Base-by-base conservation (phyloP, 805 yeast genomes). In the Ogataea paradorogensis region DNA sequence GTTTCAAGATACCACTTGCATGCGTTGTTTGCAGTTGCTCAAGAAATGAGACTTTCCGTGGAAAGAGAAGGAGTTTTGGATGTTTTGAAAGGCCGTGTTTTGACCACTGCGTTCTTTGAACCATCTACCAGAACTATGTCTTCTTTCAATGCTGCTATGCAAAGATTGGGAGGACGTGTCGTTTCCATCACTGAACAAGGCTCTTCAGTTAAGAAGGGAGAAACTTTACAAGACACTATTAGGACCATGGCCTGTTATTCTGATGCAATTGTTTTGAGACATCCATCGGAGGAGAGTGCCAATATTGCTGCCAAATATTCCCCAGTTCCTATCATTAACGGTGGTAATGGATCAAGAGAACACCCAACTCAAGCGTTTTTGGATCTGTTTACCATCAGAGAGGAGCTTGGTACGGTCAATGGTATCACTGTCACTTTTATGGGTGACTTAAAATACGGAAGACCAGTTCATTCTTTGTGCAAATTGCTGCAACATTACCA, bases 101-200 rank as follows among this genome's bases (percentile, higher is more conserved):
- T 93, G 58, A 87, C 96, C 33, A 95, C 98, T 9, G 82, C 93
- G 73, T 93, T 93, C 73, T 93, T 89, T 66, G 99, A 93, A 71
- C 99, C 99, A 53, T 88, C 96, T 5, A 95, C 99, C 27, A 80
- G 99, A 69, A 93, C 99, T 24, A 80, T 95, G 14, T 81, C 97
- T 15, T 93, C 98, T 1, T 95, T 95, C 63, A 96, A 93, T 64
- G 96, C 96, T 55, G 99, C 99, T 45, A 93, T 93, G 99, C 98
- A 93, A 74, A 85, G 99, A 71, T 75, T 93, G 56, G 99, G 99
- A 65, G 99, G 99, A 61, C 80, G 96, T 67, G 95, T 89, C 53
- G 85, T 95, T 52, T 77, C 95, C 40, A 84, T 93, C 50, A 75
- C 85, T 47, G 84, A 93, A 45, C 80, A 77, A 50, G 75, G 89